A percentile compares a stretch with the other conserved stretches of the same genome.
These are phyloP conservation scores for Cutaneotrichosporon sp. DNA, from an alignment of 1,284 basidiomycete species.

Conservation along the genomic window DNA sequence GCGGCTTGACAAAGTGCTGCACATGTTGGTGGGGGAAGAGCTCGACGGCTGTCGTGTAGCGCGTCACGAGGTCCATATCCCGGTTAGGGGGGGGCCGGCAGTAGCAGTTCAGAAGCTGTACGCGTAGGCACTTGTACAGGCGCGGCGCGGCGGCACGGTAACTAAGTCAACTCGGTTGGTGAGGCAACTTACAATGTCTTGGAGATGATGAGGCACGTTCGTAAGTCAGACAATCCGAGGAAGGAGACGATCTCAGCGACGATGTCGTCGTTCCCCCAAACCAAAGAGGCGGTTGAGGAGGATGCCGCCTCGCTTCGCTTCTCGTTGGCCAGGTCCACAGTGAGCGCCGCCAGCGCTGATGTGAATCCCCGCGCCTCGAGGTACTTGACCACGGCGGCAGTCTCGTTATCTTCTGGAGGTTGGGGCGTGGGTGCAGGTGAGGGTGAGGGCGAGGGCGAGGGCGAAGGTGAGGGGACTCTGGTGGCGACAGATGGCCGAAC, in stretches of 20 bases:
- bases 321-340: not conserved
- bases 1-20: not conserved
- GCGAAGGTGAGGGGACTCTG: not conserved
- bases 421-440: not conserved
- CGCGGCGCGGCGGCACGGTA: constrained; percentile 2
- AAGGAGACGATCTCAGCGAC: not conserved
- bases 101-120: not conserved
- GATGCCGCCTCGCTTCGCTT: not conserved
- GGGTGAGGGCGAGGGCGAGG: not conserved
- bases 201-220: not conserved
- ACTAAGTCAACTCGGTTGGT: not conserved
- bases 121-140: constrained; percentile 3
- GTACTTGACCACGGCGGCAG: not conserved
- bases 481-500: not conserved
- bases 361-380: not conserved
- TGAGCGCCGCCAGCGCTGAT: not conserved
- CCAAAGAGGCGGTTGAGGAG: not conserved
- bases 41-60: constrained; percentile 10
- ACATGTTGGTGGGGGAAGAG: constrained; percentile 8
- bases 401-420: too few species aligned
- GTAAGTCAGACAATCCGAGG: constrained; percentile 11
- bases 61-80: not conserved
- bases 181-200: not conserved
- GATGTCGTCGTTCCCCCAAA: constrained; percentile 6
- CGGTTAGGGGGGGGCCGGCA: not conserved